These are phyloP conservation scores for Xylariaceae sp. DNA, from an alignment of 2,329 filamentous ascomycete species.

Conservation along the genomic window DNA sequence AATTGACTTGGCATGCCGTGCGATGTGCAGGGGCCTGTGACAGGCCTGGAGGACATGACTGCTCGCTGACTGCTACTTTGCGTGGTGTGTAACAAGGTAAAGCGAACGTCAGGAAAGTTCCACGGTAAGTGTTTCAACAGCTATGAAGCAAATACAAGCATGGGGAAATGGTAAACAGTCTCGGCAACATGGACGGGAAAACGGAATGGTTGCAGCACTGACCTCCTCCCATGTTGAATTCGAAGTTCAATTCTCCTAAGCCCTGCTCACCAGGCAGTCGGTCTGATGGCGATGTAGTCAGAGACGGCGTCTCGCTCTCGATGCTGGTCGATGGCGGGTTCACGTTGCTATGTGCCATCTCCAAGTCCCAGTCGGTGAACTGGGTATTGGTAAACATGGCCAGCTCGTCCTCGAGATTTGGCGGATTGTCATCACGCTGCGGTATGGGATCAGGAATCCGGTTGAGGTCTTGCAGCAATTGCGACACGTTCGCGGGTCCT, in stretches of 20 bases:
- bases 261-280: slow-evolving; percentile 15
- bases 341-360: slow-evolving; percentile 15
- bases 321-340: slow-evolving; percentile 13
- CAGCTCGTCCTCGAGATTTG: slow-evolving; percentile 52
- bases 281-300: slow-evolving; percentile 25
- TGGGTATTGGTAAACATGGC: slow-evolving; percentile 78
- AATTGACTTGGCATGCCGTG: background rate
- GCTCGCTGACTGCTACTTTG: slow-evolving; percentile 12
- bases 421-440: slow-evolving; percentile 29
- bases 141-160: background rate
- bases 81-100: slow-evolving; percentile 1
- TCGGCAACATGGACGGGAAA: slow-evolving; percentile 1
- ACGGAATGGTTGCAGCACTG: slow-evolving; percentile 16
- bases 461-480: slow-evolving; percentile 85
- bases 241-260: slow-evolving; percentile 21
- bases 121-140: background rate
- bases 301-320: slow-evolving; percentile 18
- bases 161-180: background rate
- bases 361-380: slow-evolving; percentile 70
- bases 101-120: background rate
- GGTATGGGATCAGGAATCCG: slow-evolving; percentile 60
- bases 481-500: slow-evolving; percentile 71
- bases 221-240: slow-evolving; percentile 30
- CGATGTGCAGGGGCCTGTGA: slow-evolving; percentile 1
- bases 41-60: slow-evolving; percentile 4